Conservation (phyloP, 768 basidiomycete species). For the Kockovaella imperatae region DNA sequence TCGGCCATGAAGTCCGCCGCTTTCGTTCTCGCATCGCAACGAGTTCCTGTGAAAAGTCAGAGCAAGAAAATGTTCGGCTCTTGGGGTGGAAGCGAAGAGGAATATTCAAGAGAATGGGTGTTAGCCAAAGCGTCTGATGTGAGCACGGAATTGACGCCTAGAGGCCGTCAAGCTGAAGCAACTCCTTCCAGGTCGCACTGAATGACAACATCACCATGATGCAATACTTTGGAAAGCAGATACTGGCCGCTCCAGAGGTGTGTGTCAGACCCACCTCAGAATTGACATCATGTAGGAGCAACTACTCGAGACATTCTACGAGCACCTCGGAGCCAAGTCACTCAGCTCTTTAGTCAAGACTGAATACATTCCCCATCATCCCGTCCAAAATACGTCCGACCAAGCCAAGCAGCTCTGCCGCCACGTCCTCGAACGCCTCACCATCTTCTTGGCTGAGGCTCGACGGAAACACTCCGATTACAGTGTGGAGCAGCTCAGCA, state of each 20-base stretch:
- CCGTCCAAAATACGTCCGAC: conserved; percentile 9
- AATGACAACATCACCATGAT: conserved; percentile 78
- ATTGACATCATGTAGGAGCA: conserved; percentile 59
- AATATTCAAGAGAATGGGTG: conserved; percentile 51
- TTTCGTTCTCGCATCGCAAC: conserved; percentile 66
- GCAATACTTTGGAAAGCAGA: conserved; percentile 65
- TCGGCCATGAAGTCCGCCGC: conserved; percentile 62
- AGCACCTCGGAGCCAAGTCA: conserved; percentile 62
- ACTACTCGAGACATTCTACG: conserved; percentile 80
- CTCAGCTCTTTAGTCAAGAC: conserved; percentile 69
- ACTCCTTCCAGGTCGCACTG: conserved; percentile 55
- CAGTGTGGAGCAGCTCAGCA: conserved; percentile 42
- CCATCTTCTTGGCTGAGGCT: conserved; percentile 86
- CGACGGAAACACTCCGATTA: conserved; percentile 35
- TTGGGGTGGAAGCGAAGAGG: conserved; percentile 15
- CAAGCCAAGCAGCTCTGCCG: conserved; percentile 27
- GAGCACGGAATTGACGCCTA: conserved; percentile 1
- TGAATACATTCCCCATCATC: conserved; percentile 54
- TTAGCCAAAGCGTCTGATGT: conserved; percentile 56
- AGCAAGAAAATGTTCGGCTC: conserved; percentile 10
- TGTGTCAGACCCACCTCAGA: conserved; percentile 3
- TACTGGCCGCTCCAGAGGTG: conserved; percentile 51
- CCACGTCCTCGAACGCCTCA: conserved; percentile 62
- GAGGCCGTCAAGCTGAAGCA: not conserved
- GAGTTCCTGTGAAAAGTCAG: conserved; percentile 48